Evolutionary conservation across 352 stramenopile genomes (phyloP).

Genomic region (Phytophthora fragariaefolia): DNA sequence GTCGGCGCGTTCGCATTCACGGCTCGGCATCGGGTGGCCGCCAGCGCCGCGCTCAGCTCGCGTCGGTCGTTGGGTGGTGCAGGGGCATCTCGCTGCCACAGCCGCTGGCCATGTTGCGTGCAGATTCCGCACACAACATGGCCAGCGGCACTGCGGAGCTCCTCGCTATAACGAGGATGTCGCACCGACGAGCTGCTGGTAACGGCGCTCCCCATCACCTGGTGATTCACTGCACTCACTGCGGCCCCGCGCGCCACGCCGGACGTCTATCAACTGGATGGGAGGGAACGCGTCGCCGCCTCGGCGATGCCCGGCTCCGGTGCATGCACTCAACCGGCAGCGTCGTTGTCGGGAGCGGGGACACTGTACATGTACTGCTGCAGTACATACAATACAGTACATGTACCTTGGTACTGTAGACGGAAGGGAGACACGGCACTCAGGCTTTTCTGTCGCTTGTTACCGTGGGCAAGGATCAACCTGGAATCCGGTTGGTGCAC

Average conservation of each 20-base stretch:
- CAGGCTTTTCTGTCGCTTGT: no score
- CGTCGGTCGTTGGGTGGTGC: slow-evolving; percentile 5
- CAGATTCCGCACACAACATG: no score
- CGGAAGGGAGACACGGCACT: not conserved
- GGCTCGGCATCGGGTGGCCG: slow-evolving; percentile 6
- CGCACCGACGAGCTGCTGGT: not conserved
- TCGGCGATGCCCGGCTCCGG: not conserved
- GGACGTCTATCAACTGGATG: slow-evolving; percentile 40
- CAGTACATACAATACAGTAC: no score
- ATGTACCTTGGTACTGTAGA: no score
- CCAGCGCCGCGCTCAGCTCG: not conserved
- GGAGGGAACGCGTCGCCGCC: slow-evolving; percentile 21
- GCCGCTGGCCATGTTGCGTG: slow-evolving; percentile 2
- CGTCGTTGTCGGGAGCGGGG: not conserved
- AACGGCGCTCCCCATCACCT: slow-evolving; percentile 15
- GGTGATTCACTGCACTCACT: not conserved
- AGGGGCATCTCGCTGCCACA: not conserved
- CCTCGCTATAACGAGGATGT: slow-evolving; percentile 29
- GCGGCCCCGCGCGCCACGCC: slow-evolving; percentile 8
- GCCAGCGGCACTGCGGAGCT: slow-evolving; percentile 4
- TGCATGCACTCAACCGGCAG: not conserved
- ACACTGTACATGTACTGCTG: not conserved
- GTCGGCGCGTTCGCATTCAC: slow-evolving; percentile 22
- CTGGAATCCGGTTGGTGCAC: slow-evolving; percentile 1
- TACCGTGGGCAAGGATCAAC: not conserved